A percentile compares a stretch with the other conserved stretches of the same genome.
Conservation (phyloP, 768 basidiomycete genomes). For the Tremella yokohamensis region DNA sequence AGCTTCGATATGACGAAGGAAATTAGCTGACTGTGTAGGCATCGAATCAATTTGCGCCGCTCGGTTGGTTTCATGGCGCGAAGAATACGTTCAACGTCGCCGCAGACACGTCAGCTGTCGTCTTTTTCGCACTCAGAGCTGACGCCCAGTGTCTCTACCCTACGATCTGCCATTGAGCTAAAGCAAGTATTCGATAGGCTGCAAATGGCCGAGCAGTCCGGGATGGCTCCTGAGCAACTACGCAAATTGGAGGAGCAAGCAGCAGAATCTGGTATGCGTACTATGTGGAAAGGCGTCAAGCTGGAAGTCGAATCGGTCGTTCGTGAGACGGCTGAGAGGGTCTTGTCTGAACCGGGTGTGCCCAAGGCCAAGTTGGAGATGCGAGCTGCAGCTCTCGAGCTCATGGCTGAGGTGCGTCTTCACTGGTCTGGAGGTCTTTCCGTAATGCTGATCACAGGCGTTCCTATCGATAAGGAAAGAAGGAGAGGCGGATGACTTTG, state of each 20-base stretch:
- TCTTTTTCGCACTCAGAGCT: background rate
- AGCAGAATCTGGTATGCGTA: conserved; percentile 50
- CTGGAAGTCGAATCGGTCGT: conserved; percentile 51
- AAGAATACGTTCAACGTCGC: conserved; percentile 48
- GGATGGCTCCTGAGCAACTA: conserved; percentile 47
- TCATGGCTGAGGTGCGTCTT: conserved; percentile 48
- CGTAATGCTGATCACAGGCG: conserved; percentile 30
- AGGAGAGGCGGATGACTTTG: conserved; percentile 45
- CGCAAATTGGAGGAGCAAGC: conserved; percentile 52
- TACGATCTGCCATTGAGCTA: conserved; percentile 50
- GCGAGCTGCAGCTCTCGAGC: conserved; percentile 43
- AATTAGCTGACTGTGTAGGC: conserved; percentile 24
- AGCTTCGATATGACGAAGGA: background rate
- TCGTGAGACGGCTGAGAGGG: conserved; percentile 47
- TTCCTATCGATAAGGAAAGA: conserved; percentile 46
- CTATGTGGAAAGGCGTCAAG: conserved; percentile 52
- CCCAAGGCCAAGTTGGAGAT: conserved; percentile 45
- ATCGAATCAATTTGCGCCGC: conserved; percentile 47
- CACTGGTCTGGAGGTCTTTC: background rate
- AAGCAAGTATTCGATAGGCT: conserved; percentile 52
- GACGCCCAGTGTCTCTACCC: conserved; percentile 44
- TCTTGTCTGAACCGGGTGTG: conserved; percentile 45
- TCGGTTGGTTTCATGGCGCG: conserved; percentile 52
- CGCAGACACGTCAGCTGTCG: conserved; percentile 44
- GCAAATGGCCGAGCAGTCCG: conserved; percentile 49